Evolutionary conservation across 257 asterid genomes (phyloP).

Genomic region (Rhazya stricta): DNA sequence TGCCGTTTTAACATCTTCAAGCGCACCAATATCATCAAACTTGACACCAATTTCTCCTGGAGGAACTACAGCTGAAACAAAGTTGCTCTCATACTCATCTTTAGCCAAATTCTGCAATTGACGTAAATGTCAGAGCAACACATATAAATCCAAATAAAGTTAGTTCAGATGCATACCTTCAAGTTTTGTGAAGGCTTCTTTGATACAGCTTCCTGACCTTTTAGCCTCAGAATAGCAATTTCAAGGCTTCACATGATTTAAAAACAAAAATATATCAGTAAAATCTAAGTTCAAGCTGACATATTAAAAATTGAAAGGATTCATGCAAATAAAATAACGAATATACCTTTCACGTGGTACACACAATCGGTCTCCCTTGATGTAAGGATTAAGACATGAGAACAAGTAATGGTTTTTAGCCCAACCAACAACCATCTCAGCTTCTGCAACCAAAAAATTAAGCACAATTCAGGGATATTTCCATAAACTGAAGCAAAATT

Average conservation of each 20-base stretch:
- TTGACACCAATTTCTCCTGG: constrained; percentile 96
- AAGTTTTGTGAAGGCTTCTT: constrained; percentile 84
- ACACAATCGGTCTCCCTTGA: constrained; percentile 67
- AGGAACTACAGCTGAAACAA: constrained; percentile 91
- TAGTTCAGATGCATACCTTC: constrained; percentile 48
- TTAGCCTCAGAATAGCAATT: constrained; percentile 74
- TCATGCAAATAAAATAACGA: background rate
- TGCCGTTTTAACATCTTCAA: constrained; percentile 89
- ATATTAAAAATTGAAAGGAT: constrained; percentile 17
- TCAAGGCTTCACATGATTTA: constrained; percentile 53
- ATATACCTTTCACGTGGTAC: constrained; percentile 83
- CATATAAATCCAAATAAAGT: constrained; percentile 5
- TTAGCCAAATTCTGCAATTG: constrained; percentile 79
- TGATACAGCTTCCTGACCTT: constrained; percentile 64
- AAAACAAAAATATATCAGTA: constrained; percentile 17
- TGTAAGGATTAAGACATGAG: constrained; percentile 58
- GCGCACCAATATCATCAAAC: constrained; percentile 97
- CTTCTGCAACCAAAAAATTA: constrained; percentile 49
- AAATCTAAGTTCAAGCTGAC: constrained; percentile 18
- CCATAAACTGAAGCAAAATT: background rate
- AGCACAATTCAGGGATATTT: constrained; percentile 8
- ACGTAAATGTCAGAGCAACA: constrained; percentile 17
- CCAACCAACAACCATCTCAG: constrained; percentile 93
- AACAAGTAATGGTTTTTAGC: constrained; percentile 88
- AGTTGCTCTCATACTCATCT: constrained; percentile 96